Evolutionary conservation across 306 rosid species (phyloP).

Genomic region (Vigna hirtella): DNA sequence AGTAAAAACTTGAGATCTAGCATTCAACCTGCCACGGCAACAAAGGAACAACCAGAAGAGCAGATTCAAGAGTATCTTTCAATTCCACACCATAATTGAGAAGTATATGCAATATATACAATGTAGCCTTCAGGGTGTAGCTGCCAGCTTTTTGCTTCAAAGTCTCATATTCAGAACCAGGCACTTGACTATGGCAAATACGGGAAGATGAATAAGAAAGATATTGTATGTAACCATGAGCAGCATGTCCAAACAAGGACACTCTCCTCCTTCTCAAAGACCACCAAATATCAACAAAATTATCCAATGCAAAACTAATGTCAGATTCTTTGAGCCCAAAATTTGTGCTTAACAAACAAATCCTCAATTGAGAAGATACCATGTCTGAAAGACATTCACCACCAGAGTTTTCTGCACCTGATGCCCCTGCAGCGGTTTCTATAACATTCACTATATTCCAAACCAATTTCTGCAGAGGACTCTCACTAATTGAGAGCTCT

Average conservation of each 20-base stretch:
- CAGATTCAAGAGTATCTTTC: conserved; percentile 75
- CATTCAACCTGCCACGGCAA: conserved; percentile 92
- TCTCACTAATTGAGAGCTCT: conserved; percentile 52
- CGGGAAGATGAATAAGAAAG: conserved; percentile 76
- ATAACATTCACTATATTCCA: conserved; percentile 69
- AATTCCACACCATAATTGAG: conserved; percentile 93
- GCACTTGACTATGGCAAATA: conserved; percentile 57
- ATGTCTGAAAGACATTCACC: conserved; percentile 70
- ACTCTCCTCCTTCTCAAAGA: conserved; percentile 89
- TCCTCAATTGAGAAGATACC: conserved; percentile 75
- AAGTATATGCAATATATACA: conserved; percentile 86
- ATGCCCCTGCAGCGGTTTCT: conserved; percentile 79
- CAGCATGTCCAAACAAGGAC: conserved; percentile 90
- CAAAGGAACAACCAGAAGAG: conserved; percentile 76
- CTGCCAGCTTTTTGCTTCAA: conserved; percentile 77
- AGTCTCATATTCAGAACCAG: conserved; percentile 62
- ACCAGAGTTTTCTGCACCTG: conserved; percentile 76
- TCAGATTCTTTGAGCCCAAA: conserved; percentile 63
- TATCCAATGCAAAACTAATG: conserved; percentile 56
- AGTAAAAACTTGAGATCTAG: conserved; percentile 40
- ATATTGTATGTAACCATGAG: conserved; percentile 80
- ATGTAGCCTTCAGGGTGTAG: conserved; percentile 85
- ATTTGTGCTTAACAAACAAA: conserved; percentile 59
- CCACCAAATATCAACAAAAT: conserved; percentile 84
- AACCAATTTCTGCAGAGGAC: conserved; percentile 53